Evolutionary conservation across 169 alveolate species (phyloP), one percentile per base, ranked within the genome.

Genomic region (Theileria luwenshuni): DNA sequence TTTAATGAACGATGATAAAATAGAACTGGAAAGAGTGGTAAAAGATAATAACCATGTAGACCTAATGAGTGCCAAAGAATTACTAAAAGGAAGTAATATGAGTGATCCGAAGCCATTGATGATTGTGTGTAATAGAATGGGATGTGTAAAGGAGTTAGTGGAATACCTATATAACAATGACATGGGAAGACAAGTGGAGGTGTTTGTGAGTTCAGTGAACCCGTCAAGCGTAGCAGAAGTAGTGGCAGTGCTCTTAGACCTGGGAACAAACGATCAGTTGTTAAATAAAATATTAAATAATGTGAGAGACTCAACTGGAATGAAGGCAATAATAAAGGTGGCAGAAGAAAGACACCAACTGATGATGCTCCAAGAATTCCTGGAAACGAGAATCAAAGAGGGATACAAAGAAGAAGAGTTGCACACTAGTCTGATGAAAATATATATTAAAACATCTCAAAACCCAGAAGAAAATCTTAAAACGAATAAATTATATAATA

Each of bases 371-470:
- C 48, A 62, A 7, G 47, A 51, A 17, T 81, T 83, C 77, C 38
- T 74, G 27, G 83, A 81, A 51, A 58, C 58, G 8, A 47, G 81
- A 13, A 83, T 63, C 25, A 27, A 12, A 23, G 69, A 74, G 59
- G 85, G 89, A 32, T 32, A 73, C 75, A 65, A 74, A 48, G 85
- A 81, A 21, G 38, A 28, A n/a, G 75, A 73, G 63, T 21, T 74
- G 35, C 99, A 98, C 92, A 98, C 97, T 77, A 99, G 99, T 25
- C 91, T 98, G 72, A 99, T 99, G 41, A 97, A 96, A 95, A 98
- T 98, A 74, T 96, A 94, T 83, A 97, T 98, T 49, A 99, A 97
- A 80, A 94, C 97, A 68, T 96, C 96, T 76, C 90, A 96, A 77
- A 98, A 96, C 73, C 98, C 99, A 15, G 98, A 97, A 81, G 92